phyloP scores from a whole-genome alignment of 2,329 filamentous ascomycete genomes.

The Amylocarpus encephaloides region DNA sequence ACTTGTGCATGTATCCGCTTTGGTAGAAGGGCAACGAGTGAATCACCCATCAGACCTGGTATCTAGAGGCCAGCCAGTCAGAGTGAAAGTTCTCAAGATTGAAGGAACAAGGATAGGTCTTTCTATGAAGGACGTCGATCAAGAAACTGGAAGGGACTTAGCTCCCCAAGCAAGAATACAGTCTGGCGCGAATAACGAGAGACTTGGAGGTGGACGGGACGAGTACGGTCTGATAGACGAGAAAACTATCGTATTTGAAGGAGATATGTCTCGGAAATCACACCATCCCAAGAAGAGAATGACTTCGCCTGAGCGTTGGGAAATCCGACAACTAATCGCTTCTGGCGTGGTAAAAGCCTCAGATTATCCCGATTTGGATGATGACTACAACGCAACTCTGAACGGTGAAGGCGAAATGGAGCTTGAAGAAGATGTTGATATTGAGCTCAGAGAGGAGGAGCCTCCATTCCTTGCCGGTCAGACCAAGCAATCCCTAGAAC shows the following conservation, averaged over 20 bases:
- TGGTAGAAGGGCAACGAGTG: slow-evolving; percentile 77
- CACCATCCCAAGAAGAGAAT: slow-evolving; percentile 76
- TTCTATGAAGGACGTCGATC: slow-evolving; percentile 97
- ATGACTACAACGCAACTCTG: slow-evolving; percentile 84
- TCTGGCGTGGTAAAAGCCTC: slow-evolving; percentile 89
- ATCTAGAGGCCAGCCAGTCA: slow-evolving; percentile 72
- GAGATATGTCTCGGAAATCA: slow-evolving; percentile 44
- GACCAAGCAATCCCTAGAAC: slow-evolving; percentile 89
- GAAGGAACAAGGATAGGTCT: slow-evolving; percentile 76
- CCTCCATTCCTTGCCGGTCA: slow-evolving; percentile 93
- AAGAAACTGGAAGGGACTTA: slow-evolving; percentile 77
- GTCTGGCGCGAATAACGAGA: slow-evolving; percentile 85
- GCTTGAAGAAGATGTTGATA: slow-evolving; percentile 93
- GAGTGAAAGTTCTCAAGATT: slow-evolving; percentile 86
- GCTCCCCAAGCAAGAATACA: slow-evolving; percentile 71
- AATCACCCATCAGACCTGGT: slow-evolving; percentile 89
- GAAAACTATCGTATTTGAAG: slow-evolving; percentile 57
- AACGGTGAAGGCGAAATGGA: slow-evolving; percentile 83
- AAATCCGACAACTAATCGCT: slow-evolving; percentile 92
- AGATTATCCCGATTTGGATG: slow-evolving; percentile 90
- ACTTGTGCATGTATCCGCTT: slow-evolving; percentile 85
- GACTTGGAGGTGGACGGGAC: slow-evolving; percentile 61
- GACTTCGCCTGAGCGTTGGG: slow-evolving; percentile 96
- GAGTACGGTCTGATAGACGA: slow-evolving; percentile 46
- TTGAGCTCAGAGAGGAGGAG: slow-evolving; percentile 93